phyloP scores from a whole-genome alignment of 2,329 filamentous ascomycete species.

The Xylariaceae sp. region DNA sequence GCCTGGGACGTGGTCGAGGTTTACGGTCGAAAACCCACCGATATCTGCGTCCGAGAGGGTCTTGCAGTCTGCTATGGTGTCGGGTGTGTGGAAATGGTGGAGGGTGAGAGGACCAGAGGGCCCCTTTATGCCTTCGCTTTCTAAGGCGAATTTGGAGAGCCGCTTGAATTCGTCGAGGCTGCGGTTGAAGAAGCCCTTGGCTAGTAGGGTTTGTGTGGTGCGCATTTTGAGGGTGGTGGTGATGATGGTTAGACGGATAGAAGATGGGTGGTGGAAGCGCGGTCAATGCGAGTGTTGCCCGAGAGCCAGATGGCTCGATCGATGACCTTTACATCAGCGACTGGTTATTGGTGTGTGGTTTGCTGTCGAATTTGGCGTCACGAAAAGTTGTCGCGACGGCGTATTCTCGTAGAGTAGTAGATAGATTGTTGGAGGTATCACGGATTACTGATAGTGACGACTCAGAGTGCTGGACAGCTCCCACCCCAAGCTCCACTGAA shows the following conservation, averaged over 20 bases:
- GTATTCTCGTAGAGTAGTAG: too few species aligned
- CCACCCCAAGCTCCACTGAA: too few species aligned
- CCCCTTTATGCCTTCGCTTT: constrained; percentile 58
- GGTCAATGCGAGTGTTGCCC: constrained; percentile 7
- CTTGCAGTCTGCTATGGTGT: constrained; percentile 55
- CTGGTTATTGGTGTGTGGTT: constrained; percentile 1
- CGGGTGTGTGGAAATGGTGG: constrained; percentile 55
- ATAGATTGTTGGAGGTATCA: too few species aligned
- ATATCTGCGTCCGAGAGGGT: constrained; percentile 83
- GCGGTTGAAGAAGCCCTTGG: constrained; percentile 53
- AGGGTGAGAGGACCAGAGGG: constrained; percentile 62
- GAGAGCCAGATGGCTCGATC: constrained; percentile 32
- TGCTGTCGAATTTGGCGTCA: background rate
- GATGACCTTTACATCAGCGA: constrained; percentile 28
- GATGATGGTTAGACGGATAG: background rate
- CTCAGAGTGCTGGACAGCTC: too few species aligned
- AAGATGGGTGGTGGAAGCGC: background rate
- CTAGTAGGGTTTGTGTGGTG: constrained; percentile 39
- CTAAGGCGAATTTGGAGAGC: constrained; percentile 43
- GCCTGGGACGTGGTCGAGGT: constrained; percentile 42
- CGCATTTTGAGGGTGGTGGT: constrained; percentile 40
- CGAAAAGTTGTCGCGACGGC: too few species aligned
- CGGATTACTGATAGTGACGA: too few species aligned
- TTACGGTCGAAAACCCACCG: constrained; percentile 75
- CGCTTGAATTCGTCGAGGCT: constrained; percentile 59